Percentiles rank a stretch among this genome's conserved stretches.
phyloP scores from a whole-genome alignment of 148 eudicot species.

The Cornus kousa region DNA sequence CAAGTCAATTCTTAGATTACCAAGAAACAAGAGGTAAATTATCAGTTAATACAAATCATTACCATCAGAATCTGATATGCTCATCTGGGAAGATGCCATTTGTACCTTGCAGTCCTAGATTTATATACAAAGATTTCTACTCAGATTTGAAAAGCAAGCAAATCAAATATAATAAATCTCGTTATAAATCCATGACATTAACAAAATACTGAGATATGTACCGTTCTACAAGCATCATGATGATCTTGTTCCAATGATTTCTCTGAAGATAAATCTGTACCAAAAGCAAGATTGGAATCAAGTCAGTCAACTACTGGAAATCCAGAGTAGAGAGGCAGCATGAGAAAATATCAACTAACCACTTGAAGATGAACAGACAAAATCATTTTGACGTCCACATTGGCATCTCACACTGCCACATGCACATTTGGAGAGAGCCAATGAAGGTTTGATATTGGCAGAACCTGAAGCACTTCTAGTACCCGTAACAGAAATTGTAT shows the following conservation, averaged over 20 bases:
- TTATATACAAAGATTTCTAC: neutral
- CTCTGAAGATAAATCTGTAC: constrained; percentile 35
- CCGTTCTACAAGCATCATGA: constrained; percentile 26
- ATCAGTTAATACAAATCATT: constrained; percentile 16
- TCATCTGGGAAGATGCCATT: constrained; percentile 16
- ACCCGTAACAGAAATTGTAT: constrained; percentile 5
- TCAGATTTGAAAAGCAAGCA: neutral
- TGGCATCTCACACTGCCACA: constrained; percentile 31
- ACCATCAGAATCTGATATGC: constrained; percentile 43
- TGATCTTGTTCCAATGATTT: constrained; percentile 19
- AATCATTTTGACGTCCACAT: constrained; percentile 21
- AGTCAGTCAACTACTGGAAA: neutral
- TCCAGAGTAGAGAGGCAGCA: constrained; percentile 5
- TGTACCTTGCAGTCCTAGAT: constrained; percentile 22
- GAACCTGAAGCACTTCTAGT: constrained; percentile 23
- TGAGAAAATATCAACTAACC: constrained; percentile 24
- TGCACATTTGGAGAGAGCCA: constrained; percentile 16
- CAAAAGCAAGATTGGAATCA: neutral
- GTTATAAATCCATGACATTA: neutral
- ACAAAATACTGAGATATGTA: constrained; percentile 12
- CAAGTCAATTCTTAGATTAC: constrained; percentile 1
- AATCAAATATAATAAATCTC: neutral
- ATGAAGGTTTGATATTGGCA: constrained; percentile 16
- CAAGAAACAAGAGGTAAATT: neutral
- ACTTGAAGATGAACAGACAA: constrained; percentile 15